These are phyloP conservation scores for Colletotrichum neosansevieriae DNA, from an alignment of 2,329 filamentous ascomycete genomes.

Conservation along the genomic window DNA sequence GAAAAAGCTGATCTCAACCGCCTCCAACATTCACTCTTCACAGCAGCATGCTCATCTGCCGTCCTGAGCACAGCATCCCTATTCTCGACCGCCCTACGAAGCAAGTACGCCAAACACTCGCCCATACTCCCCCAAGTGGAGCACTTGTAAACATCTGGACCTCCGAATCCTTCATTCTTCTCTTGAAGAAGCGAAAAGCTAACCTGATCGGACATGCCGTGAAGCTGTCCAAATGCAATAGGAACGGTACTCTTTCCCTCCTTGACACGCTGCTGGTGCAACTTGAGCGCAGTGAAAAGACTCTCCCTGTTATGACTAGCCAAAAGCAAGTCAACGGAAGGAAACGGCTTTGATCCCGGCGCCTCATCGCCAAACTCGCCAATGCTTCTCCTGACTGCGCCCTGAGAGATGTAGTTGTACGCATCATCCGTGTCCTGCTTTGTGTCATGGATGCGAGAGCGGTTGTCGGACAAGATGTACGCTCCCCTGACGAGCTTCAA, in stretches of 20 bases:
- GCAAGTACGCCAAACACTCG: constrained; percentile 54
- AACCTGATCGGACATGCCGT: constrained; percentile 70
- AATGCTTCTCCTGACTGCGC: constrained; percentile 46
- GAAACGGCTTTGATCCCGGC: constrained; percentile 51
- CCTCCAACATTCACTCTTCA: constrained; percentile 48
- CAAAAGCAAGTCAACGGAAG: constrained; percentile 61
- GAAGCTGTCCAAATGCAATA: constrained; percentile 64
- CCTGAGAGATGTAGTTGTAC: constrained; percentile 63
- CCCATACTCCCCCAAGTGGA: constrained; percentile 54
- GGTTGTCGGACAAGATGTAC: constrained; percentile 64
- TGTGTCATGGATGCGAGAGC: constrained; percentile 63
- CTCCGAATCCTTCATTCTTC: constrained; percentile 44
- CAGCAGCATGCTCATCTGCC: constrained; percentile 46
- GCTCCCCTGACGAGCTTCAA: constrained; percentile 69
- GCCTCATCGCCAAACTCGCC: constrained; percentile 55
- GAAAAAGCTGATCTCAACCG: constrained; percentile 45
- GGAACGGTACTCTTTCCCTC: constrained; percentile 48
- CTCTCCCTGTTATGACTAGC: constrained; percentile 64
- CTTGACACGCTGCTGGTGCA: constrained; percentile 57
- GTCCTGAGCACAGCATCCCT: constrained; percentile 48
- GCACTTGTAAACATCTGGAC: constrained; percentile 54
- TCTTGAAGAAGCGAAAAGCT: constrained; percentile 60
- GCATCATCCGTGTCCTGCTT: constrained; percentile 64
- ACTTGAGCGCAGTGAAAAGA: constrained; percentile 56
- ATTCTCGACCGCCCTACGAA: constrained; percentile 54